Conservation (phyloP, 176 grass and related monocot genomes). For the Oryza punctata region DNA sequence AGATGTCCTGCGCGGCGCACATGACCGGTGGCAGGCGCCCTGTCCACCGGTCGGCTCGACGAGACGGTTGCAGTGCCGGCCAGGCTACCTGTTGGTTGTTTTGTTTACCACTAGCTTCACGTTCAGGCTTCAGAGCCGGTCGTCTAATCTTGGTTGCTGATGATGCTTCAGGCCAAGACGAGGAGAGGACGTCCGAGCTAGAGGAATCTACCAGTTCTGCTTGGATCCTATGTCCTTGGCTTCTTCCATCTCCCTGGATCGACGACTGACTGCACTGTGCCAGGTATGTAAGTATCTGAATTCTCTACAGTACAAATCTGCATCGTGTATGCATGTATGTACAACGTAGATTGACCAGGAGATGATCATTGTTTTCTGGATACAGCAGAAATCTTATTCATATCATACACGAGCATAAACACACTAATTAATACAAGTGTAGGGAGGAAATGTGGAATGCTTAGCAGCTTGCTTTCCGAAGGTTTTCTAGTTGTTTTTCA, state of each 20-base stretch:
- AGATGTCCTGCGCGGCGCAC: conserved; percentile 37
- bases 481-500: background rate
- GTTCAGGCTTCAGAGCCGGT: conserved; percentile 36
- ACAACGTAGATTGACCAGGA: conserved; percentile 20
- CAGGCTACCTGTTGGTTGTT: conserved; percentile 14
- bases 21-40: conserved; percentile 41
- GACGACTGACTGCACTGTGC: conserved; percentile 19
- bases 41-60: conserved; percentile 33
- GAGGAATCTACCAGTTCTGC: conserved; percentile 46
- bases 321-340: background rate
- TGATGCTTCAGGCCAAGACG: conserved; percentile 28
- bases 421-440: background rate
- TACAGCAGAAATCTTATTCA: conserved; percentile 26
- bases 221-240: conserved; percentile 41
- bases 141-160: background rate
- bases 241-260: conserved; percentile 22
- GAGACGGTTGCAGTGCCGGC: conserved; percentile 41
- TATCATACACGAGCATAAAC: conserved; percentile 10
- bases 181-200: background rate
- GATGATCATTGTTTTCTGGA: conserved; percentile 6
- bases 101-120: conserved; percentile 46
- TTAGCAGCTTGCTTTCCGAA: background rate
- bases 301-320: background rate
- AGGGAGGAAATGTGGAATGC: background rate
- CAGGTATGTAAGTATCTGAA: conserved; percentile 26